Evolutionary conservation across 768 basidiomycete species (phyloP).

Genomic region (Omphalotus guepiniiformis): DNA sequence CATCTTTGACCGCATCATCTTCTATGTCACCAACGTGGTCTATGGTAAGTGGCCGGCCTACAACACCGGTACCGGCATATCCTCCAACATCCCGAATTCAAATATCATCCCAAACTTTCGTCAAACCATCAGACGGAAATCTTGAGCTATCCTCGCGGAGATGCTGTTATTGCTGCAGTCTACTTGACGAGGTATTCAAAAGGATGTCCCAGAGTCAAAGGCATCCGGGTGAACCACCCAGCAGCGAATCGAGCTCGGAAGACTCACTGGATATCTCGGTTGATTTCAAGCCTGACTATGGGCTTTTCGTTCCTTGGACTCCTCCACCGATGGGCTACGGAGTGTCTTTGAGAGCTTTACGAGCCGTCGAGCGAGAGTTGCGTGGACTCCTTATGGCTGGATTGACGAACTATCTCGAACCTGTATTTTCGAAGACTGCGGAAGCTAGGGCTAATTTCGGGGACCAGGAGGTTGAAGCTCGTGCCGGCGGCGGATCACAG

Average conservation of each 20-base stretch:
- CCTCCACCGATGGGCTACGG: conserved; percentile 6
- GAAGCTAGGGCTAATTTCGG: not conserved
- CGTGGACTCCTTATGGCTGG: not conserved
- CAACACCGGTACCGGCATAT: not conserved
- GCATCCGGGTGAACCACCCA: no score
- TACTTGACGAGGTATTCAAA: not conserved
- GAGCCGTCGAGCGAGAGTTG: not conserved
- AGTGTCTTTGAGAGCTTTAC: not conserved
- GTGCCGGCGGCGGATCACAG: not conserved
- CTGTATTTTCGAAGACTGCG: not conserved
- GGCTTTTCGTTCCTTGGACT: conserved; percentile 4
- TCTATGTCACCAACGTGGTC: conserved; percentile 3
- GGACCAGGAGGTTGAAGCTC: not conserved
- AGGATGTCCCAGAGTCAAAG: not conserved
- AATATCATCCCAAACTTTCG: not conserved
- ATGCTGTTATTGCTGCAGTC: conserved; percentile 6
- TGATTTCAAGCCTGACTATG: conserved; percentile 1
- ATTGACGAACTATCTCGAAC: not conserved
- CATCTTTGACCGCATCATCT: not conserved
- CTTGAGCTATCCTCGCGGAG: not conserved
- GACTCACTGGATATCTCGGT: not conserved
- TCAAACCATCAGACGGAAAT: not conserved
- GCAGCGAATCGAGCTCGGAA: not conserved
- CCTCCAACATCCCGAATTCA: not conserved
- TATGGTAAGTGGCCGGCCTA: no score